phyloP scores from a whole-genome alignment of 2,329 filamentous ascomycete species.

The Chrysoporthe deuterocubensis region DNA sequence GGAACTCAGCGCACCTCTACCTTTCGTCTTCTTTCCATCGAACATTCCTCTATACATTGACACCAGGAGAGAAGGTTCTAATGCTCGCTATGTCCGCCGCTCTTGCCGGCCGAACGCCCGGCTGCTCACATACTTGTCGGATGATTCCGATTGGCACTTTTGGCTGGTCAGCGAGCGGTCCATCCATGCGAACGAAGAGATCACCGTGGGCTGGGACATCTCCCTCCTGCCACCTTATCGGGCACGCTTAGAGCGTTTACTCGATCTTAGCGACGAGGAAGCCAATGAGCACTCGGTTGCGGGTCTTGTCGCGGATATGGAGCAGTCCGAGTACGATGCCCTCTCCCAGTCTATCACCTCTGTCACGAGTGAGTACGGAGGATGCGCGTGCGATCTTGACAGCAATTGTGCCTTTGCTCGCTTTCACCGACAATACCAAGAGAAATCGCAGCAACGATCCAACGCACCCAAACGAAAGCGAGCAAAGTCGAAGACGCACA shows the following conservation, averaged over 20 bases:
- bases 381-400: constrained; percentile 73
- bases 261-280: constrained; percentile 67
- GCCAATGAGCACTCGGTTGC: constrained; percentile 51
- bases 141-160: constrained; percentile 82
- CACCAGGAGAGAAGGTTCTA: constrained; percentile 83
- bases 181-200: constrained; percentile 68
- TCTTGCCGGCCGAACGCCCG: constrained; percentile 91
- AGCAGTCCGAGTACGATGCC: constrained; percentile 62
- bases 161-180: constrained; percentile 85
- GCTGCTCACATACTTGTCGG: constrained; percentile 83
- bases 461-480: constrained; percentile 52
- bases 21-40: constrained; percentile 87
- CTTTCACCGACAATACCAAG: constrained; percentile 63
- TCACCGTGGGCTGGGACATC: constrained; percentile 71
- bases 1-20: constrained; percentile 66
- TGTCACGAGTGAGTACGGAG: constrained; percentile 77
- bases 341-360: constrained; percentile 69
- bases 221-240: constrained; percentile 60
- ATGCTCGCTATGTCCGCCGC: constrained; percentile 84
- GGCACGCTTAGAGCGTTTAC: constrained; percentile 59
- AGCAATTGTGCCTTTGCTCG: constrained; percentile 66
- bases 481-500: constrained; percentile 58
- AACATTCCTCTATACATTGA: constrained; percentile 91
- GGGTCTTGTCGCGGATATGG: constrained; percentile 60
- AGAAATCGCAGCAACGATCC: constrained; percentile 47